Percentiles rank a stretch among this genome's conserved stretches.
These are phyloP conservation scores for Ophiostoma triangulosporum DNA, from an alignment of 2,329 filamentous ascomycete genomes.

Conservation along the genomic window DNA sequence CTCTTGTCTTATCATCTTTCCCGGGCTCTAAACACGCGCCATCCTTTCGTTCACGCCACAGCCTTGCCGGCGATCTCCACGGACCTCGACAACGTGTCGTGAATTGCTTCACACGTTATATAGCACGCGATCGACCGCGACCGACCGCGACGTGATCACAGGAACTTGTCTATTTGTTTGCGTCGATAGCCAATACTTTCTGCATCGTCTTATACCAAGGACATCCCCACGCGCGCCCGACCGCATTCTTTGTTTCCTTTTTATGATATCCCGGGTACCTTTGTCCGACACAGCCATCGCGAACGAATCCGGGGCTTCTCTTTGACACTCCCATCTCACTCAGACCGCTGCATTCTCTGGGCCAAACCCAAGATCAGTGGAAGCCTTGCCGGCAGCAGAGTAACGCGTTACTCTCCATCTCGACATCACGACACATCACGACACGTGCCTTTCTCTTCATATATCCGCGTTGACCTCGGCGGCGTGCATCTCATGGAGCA, in stretches of 20 bases:
- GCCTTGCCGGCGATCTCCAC: background rate
- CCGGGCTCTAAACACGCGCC: background rate
- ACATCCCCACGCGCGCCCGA: background rate
- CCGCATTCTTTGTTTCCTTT: background rate
- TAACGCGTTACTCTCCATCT: background rate
- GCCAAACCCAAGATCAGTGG: background rate
- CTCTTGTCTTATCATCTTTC: background rate
- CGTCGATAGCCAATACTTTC: background rate
- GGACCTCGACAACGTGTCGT: background rate
- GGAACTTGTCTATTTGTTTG: background rate
- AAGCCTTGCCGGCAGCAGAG: background rate
- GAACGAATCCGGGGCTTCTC: background rate
- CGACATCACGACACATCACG: background rate
- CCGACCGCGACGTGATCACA: background rate
- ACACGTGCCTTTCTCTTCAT: background rate
- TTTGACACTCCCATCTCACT: background rate
- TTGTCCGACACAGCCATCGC: background rate
- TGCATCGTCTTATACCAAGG: background rate
- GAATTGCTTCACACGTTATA: background rate
- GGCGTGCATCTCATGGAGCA: slow-evolving; percentile 11
- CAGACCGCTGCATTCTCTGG: background rate
- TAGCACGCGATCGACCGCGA: background rate
- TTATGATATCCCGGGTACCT: background rate
- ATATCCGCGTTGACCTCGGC: background rate
- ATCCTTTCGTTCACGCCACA: background rate